Evolutionary conservation across 2,329 filamentous ascomycete species (phyloP).

Genomic region (Fusarium tuaranense): DNA sequence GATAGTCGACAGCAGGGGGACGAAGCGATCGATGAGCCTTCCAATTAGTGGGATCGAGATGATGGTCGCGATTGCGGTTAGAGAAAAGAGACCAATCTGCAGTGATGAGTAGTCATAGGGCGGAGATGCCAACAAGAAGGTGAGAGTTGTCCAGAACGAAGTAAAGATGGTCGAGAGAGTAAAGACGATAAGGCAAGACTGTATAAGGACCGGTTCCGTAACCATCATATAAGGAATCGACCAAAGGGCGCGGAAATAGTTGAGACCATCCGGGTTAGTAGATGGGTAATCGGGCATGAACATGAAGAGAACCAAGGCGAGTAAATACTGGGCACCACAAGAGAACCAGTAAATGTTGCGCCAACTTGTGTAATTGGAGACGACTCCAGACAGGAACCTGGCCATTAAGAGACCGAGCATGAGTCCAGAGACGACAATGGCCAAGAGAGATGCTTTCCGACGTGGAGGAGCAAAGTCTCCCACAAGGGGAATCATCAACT

Average conservation of each 20-base stretch:
- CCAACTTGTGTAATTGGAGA: constrained; percentile 81
- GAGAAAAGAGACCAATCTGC: constrained; percentile 80
- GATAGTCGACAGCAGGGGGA: constrained; percentile 75
- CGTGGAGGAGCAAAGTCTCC: constrained; percentile 80
- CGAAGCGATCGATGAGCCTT: constrained; percentile 74
- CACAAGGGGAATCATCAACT: constrained; percentile 83
- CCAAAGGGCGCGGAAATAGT: constrained; percentile 74
- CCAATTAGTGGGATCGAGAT: constrained; percentile 76
- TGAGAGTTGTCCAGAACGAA: constrained; percentile 74
- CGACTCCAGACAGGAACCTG: constrained; percentile 78
- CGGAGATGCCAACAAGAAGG: constrained; percentile 78
- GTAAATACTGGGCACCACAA: constrained; percentile 76
- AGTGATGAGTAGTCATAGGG: constrained; percentile 77
- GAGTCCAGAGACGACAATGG: constrained; percentile 80
- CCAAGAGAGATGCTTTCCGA: constrained; percentile 75
- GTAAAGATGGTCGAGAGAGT: constrained; percentile 65
- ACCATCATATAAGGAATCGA: constrained; percentile 73
- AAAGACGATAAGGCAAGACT: constrained; percentile 76
- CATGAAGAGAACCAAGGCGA: constrained; percentile 73
- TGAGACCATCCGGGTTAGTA: constrained; percentile 73
- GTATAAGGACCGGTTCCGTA: constrained; percentile 75
- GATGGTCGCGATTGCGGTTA: constrained; percentile 81
- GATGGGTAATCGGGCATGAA: constrained; percentile 86
- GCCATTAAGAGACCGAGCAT: constrained; percentile 82
- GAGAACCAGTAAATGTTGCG: constrained; percentile 83